A percentile compares a stretch with the other conserved stretches of the same genome.
These are phyloP conservation scores for Suzukiozyma palmioleophila DNA, from an alignment of 1,139 yeast species.

Conservation along the genomic window DNA sequence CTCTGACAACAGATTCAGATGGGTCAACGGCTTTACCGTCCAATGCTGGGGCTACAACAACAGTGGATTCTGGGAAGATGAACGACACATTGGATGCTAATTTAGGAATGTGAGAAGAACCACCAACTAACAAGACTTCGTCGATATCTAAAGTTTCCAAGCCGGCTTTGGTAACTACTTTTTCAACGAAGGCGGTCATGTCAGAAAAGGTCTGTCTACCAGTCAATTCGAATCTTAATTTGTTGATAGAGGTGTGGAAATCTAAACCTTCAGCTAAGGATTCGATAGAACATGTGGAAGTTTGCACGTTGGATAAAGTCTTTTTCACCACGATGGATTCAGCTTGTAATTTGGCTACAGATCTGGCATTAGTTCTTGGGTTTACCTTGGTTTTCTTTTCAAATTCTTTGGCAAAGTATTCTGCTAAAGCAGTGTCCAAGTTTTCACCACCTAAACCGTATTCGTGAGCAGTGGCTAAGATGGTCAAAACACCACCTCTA, in stretches of 20 bases:
- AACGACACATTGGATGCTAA: constrained; percentile 69
- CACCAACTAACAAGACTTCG: constrained; percentile 91
- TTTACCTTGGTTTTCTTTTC: constrained; percentile 81
- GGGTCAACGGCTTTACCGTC: constrained; percentile 82
- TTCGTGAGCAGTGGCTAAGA: constrained; percentile 83
- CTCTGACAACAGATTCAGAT: constrained; percentile 85
- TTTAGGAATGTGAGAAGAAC: constrained; percentile 90
- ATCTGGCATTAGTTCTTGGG: constrained; percentile 78
- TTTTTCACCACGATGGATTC: constrained; percentile 85
- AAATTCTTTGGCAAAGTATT: constrained; percentile 88
- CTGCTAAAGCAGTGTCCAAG: constrained; percentile 76
- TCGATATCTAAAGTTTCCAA: constrained; percentile 83
- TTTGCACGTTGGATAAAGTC: constrained; percentile 85
- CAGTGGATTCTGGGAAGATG: constrained; percentile 79
- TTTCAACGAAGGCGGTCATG: constrained; percentile 73
- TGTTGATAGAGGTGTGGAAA: constrained; percentile 87
- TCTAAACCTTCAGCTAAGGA: constrained; percentile 92
- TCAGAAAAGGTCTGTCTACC: constrained; percentile 74
- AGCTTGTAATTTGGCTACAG: constrained; percentile 81
- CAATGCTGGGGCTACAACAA: constrained; percentile 69
- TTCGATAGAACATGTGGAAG: constrained; percentile 91
- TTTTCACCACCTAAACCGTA: constrained; percentile 82
- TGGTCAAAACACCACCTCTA: constrained; percentile 90
- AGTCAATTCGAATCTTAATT: constrained; percentile 88
- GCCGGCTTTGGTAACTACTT: constrained; percentile 74